Percentiles rank a stretch among this genome's conserved stretches.
These are phyloP conservation scores for Gillenia trifoliata DNA, from an alignment of 306 rosid genomes.

Conservation along the genomic window DNA sequence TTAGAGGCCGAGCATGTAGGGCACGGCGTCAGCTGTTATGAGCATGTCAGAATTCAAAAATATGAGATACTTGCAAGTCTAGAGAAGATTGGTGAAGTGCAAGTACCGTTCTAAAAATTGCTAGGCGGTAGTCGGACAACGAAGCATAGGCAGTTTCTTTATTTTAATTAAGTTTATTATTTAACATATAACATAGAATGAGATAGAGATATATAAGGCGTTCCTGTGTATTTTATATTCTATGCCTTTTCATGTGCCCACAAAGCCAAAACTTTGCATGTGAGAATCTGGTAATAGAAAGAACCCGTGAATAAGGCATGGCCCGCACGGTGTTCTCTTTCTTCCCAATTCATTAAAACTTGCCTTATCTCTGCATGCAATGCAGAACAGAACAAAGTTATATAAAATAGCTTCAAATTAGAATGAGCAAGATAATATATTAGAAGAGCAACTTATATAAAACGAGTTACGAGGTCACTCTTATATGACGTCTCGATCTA, in stretches of 20 bases:
- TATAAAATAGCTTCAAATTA: conserved; percentile 8
- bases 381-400: conserved; percentile 21
- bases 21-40: neutral
- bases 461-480: too few species aligned
- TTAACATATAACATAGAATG: too few species aligned
- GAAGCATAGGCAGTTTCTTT: too few species aligned
- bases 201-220: rapidly evolving
- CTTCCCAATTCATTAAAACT: conserved; percentile 34
- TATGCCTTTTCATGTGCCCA: neutral
- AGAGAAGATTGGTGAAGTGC: neutral
- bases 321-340: conserved; percentile 53
- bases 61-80: neutral
- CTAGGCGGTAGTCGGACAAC: too few species aligned
- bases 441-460: neutral
- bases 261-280: conserved; percentile 13
- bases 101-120: too few species aligned
- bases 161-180: too few species aligned
- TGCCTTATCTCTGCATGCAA: conserved; percentile 40
- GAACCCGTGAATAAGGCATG: conserved; percentile 79
- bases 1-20: neutral
- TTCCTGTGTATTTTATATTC: too few species aligned
- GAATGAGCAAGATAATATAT: conserved; percentile 1
- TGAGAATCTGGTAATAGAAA: conserved; percentile 61
- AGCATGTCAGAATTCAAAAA: neutral
- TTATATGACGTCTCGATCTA: too few species aligned